Evolutionary conservation across 2,329 filamentous ascomycete genomes (phyloP).

Genomic region (Fusarium longipes): DNA sequence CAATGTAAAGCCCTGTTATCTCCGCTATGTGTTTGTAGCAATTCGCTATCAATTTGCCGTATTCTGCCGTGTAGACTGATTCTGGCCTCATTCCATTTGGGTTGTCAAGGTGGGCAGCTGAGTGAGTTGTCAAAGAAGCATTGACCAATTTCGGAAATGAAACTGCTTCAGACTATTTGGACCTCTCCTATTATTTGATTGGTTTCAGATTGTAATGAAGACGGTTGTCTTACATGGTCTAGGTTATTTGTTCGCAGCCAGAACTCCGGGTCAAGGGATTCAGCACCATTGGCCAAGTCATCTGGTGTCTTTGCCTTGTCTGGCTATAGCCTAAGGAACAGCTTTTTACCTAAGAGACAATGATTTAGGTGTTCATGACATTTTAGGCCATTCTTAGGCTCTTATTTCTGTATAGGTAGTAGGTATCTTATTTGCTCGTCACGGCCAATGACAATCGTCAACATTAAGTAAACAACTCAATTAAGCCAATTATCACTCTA

Average conservation of each 20-base stretch:
- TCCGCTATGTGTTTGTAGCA: conserved; percentile 16
- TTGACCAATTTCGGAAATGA: conserved; percentile 25
- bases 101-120: conserved; percentile 8
- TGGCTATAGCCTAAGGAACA: too few relatives aligned
- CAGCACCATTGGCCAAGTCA: too few relatives aligned
- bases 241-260: background rate
- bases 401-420: too few relatives aligned
- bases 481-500: background rate
- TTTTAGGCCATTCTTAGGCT: too few relatives aligned
- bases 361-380: too few relatives aligned
- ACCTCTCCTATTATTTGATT: conserved; percentile 9
- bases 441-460: too few relatives aligned
- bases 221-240: background rate
- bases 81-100: conserved; percentile 17
- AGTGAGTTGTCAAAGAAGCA: conserved; percentile 36
- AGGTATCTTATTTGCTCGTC: too few relatives aligned
- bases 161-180: conserved; percentile 16
- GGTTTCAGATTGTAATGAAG: conserved; percentile 11
- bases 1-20: conserved; percentile 36
- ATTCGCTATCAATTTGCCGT: conserved; percentile 8
- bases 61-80: conserved; percentile 10
- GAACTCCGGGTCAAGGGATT: background rate
- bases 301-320: too few relatives aligned
- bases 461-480: background rate
- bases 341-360: too few relatives aligned